Conservation (phyloP, 306 rosid genomes). For the Gastrolobium villosum region DNA sequence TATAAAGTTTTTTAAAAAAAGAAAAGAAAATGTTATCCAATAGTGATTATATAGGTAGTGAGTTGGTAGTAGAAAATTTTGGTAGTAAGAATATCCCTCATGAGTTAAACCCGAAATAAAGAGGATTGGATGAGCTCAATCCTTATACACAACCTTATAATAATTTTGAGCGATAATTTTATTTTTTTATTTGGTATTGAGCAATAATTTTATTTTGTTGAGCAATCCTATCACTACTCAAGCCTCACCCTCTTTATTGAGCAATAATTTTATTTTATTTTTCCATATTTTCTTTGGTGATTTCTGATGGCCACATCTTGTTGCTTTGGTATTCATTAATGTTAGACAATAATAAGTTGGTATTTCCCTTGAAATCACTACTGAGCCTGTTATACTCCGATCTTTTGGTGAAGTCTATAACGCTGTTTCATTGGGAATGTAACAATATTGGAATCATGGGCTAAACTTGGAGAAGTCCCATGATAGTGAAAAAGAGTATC, state of each 20-base stretch:
- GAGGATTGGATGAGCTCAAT: too few relatives aligned
- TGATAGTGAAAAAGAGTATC: neutral
- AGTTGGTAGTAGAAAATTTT: too few relatives aligned
- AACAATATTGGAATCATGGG: constrained; percentile 19
- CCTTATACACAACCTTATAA: too few relatives aligned
- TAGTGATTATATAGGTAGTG: too few relatives aligned
- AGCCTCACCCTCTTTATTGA: neutral
- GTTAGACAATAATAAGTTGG: neutral
- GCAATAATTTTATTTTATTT: neutral
- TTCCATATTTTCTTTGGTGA: neutral
- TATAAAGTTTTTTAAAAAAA: too few relatives aligned
- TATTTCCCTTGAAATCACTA: neutral
- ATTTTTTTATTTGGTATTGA: too few relatives aligned
- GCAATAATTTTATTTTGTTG: too few relatives aligned
- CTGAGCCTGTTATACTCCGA: neutral
- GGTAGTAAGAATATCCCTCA: too few relatives aligned
- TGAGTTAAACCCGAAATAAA: too few relatives aligned
- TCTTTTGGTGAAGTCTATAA: constrained; percentile 6
- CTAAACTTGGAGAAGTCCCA: neutral
- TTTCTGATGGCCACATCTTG: neutral
- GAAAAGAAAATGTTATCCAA: too few relatives aligned
- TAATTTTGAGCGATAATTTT: too few relatives aligned
- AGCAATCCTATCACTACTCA: too few relatives aligned
- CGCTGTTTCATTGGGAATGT: neutral
- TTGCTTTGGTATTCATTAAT: neutral